phyloP scores from a whole-genome alignment of 1,284 basidiomycete genomes.

The Pyrrhoderma lamaoense region DNA sequence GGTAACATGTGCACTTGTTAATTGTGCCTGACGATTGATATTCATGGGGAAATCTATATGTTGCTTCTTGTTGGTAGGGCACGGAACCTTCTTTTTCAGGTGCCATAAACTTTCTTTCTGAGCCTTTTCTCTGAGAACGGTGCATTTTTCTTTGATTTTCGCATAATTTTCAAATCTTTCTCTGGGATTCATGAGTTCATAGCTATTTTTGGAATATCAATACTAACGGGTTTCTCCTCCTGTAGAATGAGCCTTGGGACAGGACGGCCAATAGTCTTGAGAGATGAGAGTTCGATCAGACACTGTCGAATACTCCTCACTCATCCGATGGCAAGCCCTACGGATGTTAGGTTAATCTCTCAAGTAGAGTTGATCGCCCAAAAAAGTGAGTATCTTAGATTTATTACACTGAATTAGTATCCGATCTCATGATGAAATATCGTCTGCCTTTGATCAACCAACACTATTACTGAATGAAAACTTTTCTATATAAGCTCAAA shows the following conservation, averaged over 20 bases:
- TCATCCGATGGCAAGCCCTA: conserved; percentile 77
- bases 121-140: no score
- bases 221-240: background rate
- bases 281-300: conserved; percentile 81
- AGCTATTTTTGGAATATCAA: background rate
- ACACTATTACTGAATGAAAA: no score
- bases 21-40: no score
- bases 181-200: no score
- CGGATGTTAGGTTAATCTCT: conserved; percentile 82
- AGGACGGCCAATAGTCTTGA: conserved; percentile 81
- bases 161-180: no score
- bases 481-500: conserved; percentile 55
- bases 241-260: conserved; percentile 83
- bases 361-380: conserved; percentile 87
- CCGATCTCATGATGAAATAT: background rate
- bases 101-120: no score
- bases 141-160: no score
- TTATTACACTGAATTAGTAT: conserved; percentile 1
- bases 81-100: no score
- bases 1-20: no score
- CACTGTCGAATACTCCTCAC: conserved; percentile 75
- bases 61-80: no score
- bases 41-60: no score
- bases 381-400: conserved; percentile 52
- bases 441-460: no score